Evolutionary conservation across 176 grass and related monocot genomes (phyloP).

Genomic region (Oryza coarctata): DNA sequence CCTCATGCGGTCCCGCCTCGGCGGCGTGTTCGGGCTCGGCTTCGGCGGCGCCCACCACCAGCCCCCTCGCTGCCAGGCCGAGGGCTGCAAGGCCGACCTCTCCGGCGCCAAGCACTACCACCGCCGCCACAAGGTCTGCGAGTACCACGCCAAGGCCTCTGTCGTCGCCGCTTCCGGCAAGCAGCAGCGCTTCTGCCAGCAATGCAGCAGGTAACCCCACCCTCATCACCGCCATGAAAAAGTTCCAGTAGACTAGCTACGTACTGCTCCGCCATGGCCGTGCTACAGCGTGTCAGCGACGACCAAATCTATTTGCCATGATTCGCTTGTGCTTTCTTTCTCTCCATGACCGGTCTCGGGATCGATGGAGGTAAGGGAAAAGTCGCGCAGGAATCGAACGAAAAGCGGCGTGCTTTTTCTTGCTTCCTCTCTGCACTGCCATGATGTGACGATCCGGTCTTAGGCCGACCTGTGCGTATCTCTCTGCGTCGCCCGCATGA

Average conservation of each 20-base stretch:
- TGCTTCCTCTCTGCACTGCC: not conserved
- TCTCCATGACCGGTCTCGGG: not conserved
- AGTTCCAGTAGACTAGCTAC: too few relatives aligned
- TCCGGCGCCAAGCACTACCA: constrained; percentile 94
- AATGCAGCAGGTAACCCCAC: constrained; percentile 69
- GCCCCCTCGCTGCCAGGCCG: constrained; percentile 77
- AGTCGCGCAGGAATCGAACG: not conserved
- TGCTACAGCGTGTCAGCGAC: not conserved
- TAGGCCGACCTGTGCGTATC: constrained; percentile 31
- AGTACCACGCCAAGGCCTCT: constrained; percentile 93
- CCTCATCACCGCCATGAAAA: too few relatives aligned
- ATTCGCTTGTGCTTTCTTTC: not conserved
- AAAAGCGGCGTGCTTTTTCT: constrained; percentile 29
- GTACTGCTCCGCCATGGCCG: not conserved
- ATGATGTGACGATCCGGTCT: constrained; percentile 20
- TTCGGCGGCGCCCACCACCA: constrained; percentile 60
- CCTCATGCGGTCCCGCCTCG: constrained; percentile 47
- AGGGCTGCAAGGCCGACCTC: constrained; percentile 84
- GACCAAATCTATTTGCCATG: too few relatives aligned
- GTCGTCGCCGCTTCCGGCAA: constrained; percentile 62
- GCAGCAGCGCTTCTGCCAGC: constrained; percentile 98
- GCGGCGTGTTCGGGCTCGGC: constrained; percentile 52
- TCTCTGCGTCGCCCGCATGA: constrained; percentile 24
- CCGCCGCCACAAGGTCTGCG: constrained; percentile 95
- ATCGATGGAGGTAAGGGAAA: constrained; percentile 29